Percentiles rank a stretch among this genome's conserved stretches.
Evolutionary conservation across 73 alveolate genomes (phyloP).

Genomic region (Strombidium stylifer): DNA sequence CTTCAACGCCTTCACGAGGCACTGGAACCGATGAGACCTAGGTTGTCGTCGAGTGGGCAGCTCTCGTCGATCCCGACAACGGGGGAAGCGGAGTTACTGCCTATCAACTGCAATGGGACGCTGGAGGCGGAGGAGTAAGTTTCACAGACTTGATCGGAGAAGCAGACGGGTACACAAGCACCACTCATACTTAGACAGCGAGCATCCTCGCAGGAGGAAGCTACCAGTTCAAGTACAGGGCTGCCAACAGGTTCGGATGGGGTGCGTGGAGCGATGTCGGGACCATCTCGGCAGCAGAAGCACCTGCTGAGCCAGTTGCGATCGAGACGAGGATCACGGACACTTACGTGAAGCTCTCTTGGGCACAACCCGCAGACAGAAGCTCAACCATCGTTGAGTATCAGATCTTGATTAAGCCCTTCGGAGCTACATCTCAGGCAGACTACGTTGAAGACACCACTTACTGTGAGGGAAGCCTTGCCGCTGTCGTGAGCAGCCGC

Average conservation of each 20-base stretch:
- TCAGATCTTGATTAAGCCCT: conserved; percentile 23
- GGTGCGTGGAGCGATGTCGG: conserved; percentile 19
- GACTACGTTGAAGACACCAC: background rate
- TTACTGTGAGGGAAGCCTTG: conserved; percentile 26
- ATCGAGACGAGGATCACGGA: conserved; percentile 11
- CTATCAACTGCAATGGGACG: conserved; percentile 30
- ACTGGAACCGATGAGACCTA: conserved; percentile 5
- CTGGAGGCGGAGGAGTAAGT: conserved; percentile 17
- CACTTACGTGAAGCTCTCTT: conserved; percentile 24
- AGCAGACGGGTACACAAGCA: background rate
- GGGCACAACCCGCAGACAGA: conserved; percentile 32
- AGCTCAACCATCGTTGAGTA: conserved; percentile 20
- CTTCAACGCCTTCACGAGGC: conserved; percentile 49
- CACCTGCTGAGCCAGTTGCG: conserved; percentile 4
- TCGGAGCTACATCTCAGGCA: background rate
- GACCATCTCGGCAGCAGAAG: conserved; percentile 42
- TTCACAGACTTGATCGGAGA: conserved; percentile 2
- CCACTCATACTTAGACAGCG: background rate
- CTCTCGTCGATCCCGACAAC: conserved; percentile 7
- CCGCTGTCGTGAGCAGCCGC: conserved; percentile 12
- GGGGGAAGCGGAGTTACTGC: conserved; percentile 26
- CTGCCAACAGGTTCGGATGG: conserved; percentile 37
- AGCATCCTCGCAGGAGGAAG: conserved; percentile 19
- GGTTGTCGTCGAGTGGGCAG: conserved; percentile 44
- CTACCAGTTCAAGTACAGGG: conserved; percentile 34